Percentiles rank a stretch among this genome's conserved stretches.
Evolutionary conservation across 768 basidiomycete genomes (phyloP).

Genomic region (Sporobolomyces pararoseus): DNA sequence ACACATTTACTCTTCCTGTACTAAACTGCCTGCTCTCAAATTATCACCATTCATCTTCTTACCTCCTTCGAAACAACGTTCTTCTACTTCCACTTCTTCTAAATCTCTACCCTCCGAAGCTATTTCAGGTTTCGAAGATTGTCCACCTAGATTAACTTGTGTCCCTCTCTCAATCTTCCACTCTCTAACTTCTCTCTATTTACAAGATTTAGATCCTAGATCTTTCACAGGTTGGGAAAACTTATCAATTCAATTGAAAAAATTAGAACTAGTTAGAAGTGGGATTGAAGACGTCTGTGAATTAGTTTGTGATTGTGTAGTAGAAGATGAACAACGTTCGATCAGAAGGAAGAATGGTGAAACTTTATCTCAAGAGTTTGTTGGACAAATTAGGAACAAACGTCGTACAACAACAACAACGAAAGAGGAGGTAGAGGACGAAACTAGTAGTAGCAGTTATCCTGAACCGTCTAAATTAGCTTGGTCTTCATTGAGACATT

Average conservation of each 20-base stretch:
- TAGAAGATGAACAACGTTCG: conserved; percentile 68
- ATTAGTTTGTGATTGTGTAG: conserved; percentile 68
- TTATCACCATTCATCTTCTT: conserved; percentile 34
- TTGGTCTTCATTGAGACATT: conserved; percentile 61
- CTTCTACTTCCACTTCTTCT: conserved; percentile 50
- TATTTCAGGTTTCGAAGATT: conserved; percentile 65
- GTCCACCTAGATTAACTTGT: conserved; percentile 63
- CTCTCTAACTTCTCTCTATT: conserved; percentile 71
- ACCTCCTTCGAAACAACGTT: conserved; percentile 1
- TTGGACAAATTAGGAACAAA: conserved; percentile 15
- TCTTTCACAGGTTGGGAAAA: conserved; percentile 77
- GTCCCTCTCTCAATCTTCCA: conserved; percentile 80
- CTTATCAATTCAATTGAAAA: conserved; percentile 64
- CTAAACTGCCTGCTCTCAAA: conserved; percentile 73
- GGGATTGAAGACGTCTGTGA: conserved; percentile 77
- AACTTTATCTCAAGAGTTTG: conserved; percentile 10
- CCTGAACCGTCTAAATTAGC: conserved; percentile 27
- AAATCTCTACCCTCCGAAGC: not conserved
- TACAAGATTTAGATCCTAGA: conserved; percentile 75
- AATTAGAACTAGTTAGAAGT: conserved; percentile 70
- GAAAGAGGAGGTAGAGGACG: not conserved
- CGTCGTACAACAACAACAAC: not conserved
- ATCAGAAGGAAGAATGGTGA: conserved; percentile 51
- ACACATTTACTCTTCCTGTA: conserved; percentile 83
- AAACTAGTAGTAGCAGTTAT: not conserved